These are phyloP conservation scores for Ceratocystis variospora DNA, from an alignment of 2,329 filamentous ascomycete species.

Conservation along the genomic window DNA sequence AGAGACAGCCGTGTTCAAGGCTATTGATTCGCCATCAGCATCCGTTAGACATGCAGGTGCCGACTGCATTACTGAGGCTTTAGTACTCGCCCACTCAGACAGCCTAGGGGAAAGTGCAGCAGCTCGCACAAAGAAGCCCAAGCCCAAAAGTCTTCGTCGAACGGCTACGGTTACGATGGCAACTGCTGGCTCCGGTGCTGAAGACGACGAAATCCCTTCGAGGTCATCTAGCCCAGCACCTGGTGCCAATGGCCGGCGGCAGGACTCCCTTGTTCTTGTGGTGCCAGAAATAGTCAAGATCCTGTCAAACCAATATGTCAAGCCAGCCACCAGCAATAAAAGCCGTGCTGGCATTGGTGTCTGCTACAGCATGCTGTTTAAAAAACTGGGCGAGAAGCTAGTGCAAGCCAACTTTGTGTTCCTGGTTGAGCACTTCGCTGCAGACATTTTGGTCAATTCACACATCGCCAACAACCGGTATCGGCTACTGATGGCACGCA, in stretches of 20 bases:
- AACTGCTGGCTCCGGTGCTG: conserved; percentile 35
- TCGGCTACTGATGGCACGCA: conserved; percentile 68
- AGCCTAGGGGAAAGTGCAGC: conserved; percentile 41
- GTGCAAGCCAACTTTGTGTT: conserved; percentile 70
- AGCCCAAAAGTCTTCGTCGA: conserved; percentile 44
- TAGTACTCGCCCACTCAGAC: conserved; percentile 59
- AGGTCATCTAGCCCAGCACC: conserved; percentile 63
- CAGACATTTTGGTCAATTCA: conserved; percentile 63
- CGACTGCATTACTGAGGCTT: conserved; percentile 66
- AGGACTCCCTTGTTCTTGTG: conserved; percentile 57
- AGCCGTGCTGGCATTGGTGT: conserved; percentile 70
- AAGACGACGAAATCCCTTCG: conserved; percentile 57
- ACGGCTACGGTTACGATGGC: conserved; percentile 33
- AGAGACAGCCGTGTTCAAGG: conserved; percentile 69
- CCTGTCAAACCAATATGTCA: conserved; percentile 67
- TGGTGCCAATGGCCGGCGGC: conserved; percentile 43
- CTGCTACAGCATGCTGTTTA: conserved; percentile 73
- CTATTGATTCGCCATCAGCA: conserved; percentile 62
- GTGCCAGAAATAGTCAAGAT: conserved; percentile 66
- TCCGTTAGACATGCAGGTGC: conserved; percentile 75
- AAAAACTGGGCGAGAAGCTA: conserved; percentile 64
- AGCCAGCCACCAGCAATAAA: conserved; percentile 63
- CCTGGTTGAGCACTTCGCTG: conserved; percentile 67
- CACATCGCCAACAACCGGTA: conserved; percentile 75
- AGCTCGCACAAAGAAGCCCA: conserved; percentile 45